These are phyloP conservation scores for Roridomyces roridus DNA, from an alignment of 768 basidiomycete genomes.

Conservation along the genomic window DNA sequence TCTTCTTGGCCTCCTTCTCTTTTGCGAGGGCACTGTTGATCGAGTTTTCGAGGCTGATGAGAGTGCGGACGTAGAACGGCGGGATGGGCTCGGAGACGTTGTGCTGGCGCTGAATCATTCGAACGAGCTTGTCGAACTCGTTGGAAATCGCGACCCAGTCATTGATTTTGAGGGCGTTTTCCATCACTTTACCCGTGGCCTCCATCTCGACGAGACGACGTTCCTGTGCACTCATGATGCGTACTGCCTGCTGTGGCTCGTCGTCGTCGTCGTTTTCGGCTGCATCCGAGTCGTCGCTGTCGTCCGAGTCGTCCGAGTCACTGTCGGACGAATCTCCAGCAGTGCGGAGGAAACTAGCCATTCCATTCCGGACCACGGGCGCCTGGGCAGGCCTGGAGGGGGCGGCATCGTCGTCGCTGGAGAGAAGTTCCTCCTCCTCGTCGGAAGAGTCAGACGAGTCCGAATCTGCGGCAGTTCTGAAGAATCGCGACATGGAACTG, in stretches of 20 bases:
- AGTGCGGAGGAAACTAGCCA: constrained; percentile 80
- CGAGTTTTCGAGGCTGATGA: constrained; percentile 76
- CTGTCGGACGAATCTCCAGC: constrained; percentile 65
- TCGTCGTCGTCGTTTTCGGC: constrained; percentile 64
- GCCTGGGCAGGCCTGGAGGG: constrained; percentile 52
- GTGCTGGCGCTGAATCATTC: constrained; percentile 88
- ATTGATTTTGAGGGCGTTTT: constrained; percentile 94
- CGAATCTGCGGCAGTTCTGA: constrained; percentile 84
- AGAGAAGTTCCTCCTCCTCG: constrained; percentile 82
- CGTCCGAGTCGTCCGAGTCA: constrained; percentile 55
- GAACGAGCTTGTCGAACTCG: constrained; percentile 94
- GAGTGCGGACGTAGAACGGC: constrained; percentile 81
- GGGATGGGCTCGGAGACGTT: constrained; percentile 88
- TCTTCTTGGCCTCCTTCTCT: constrained; percentile 94
- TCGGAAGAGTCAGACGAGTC: constrained; percentile 73
- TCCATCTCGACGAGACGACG: constrained; percentile 96
- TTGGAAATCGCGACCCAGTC: constrained; percentile 94
- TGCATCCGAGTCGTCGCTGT: constrained; percentile 46
- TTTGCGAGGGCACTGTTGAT: constrained; percentile 76
- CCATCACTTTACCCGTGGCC: constrained; percentile 86
- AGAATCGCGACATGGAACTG: constrained; percentile 87
- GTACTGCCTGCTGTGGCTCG: constrained; percentile 71
- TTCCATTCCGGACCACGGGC: constrained; percentile 59
- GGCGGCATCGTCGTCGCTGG: constrained; percentile 68
- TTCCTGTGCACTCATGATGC: constrained; percentile 88